Evolutionary conservation across 2,329 filamentous ascomycete species (phyloP), one percentile per base, ranked within the genome.

Genomic region (Alternaria alternata): DNA sequence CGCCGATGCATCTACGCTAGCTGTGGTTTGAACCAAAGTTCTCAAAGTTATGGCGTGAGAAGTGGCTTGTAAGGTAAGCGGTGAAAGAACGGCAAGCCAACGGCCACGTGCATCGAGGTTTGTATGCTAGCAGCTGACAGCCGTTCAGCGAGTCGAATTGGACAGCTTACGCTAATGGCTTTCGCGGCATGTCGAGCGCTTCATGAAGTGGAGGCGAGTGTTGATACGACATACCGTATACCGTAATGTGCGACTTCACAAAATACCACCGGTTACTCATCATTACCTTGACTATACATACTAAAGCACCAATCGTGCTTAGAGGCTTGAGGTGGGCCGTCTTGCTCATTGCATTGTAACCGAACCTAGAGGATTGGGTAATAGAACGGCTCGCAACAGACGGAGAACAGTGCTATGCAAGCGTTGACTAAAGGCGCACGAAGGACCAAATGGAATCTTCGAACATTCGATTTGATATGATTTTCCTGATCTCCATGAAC

Each of bases 21-120:
- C 39, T 26, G 26, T 14, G 16, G 51, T 44, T n/a, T 24, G 46
- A 49, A 38, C 46, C 46, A 49, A 49, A 49, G 22, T 36, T 38
- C 32, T n/a, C 46, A 36, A n/a, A 38, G 34, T 48, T 49, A 49
- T 49, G 20, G 46, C 46, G 46, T 49, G 32, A 49, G 51, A 53
- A 28, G 18, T 30, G 39, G 20, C 20, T 34, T 53, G 51, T 11
- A 49, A 22, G 34, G 46, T 34, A 24, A 36, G 38, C 38, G 51
- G 51, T 53, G 41, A 44, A 44, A 36, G 39, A 43, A 22, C 39
- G 51, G 51, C 39, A 53, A 18, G 39, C 30, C 38, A 24, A 34
- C 39, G 51, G 39, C 51, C 38, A 43, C 26, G 26, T 53, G 51
- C 51, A 32, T 53, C 30, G 20, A 14, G 24, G 12, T 22, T 12